Percentiles rank a stretch among this genome's conserved stretches.
Conservation (phyloP, 306 rosid species). For the Vigna hirtella region DNA sequence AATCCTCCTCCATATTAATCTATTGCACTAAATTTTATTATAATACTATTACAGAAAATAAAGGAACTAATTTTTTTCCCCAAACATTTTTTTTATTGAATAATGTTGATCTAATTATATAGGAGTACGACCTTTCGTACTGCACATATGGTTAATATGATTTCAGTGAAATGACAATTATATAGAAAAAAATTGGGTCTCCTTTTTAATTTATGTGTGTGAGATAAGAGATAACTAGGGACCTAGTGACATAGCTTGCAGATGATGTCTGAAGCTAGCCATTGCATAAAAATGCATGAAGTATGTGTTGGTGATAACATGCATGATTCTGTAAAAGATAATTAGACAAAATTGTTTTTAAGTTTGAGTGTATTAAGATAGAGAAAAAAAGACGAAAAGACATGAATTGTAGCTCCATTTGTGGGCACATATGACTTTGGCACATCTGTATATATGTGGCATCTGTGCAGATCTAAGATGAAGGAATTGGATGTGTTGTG, state of each 20-base stretch:
- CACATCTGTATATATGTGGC: slow-evolving; percentile 40
- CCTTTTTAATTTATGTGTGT: background rate
- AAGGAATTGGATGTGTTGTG: slow-evolving; percentile 36
- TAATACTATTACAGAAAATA: background rate
- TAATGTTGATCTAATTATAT: background rate
- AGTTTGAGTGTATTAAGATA: background rate
- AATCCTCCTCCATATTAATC: background rate
- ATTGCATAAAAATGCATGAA: background rate
- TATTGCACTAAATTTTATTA: background rate
- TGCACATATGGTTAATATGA: background rate
- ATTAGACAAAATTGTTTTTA: background rate
- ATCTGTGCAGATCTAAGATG: slow-evolving; percentile 36
- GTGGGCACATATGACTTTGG: slow-evolving; percentile 24
- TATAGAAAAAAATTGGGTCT: background rate
- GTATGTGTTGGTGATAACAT: background rate
- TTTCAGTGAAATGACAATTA: background rate
- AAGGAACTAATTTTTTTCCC: background rate
- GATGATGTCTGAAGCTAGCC: slow-evolving; percentile 1
- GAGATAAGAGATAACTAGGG: background rate
- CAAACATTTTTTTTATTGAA: background rate
- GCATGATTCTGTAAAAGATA: background rate
- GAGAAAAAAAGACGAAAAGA: background rate
- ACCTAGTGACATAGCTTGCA: background rate
- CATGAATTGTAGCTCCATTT: slow-evolving; percentile 1
- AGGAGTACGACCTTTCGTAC: background rate